Conservation (phyloP, 1,284 basidiomycete species). For the Malassezia slooffiae region DNA sequence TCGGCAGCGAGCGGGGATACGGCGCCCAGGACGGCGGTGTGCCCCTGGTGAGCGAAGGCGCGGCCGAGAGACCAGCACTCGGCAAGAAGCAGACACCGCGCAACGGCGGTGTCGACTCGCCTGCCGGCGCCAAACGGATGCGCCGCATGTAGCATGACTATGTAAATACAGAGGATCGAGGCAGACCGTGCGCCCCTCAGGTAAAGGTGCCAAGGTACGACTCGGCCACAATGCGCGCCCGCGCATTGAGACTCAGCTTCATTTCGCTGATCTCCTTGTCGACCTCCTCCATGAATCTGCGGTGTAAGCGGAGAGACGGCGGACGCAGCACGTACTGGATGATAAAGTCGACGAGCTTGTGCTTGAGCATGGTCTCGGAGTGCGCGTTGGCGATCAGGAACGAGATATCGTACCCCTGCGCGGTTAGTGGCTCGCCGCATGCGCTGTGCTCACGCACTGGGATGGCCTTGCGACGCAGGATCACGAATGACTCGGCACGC, state of each 20-base stretch:
- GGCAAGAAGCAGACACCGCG: too few species aligned
- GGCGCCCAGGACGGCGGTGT: too few species aligned
- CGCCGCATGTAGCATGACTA: too few species aligned
- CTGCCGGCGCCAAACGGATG: too few species aligned
- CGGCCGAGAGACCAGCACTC: too few species aligned
- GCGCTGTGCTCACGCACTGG: too few species aligned
- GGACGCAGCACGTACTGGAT: too few species aligned
- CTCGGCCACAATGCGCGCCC: constrained; percentile 93
- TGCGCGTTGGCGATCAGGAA: constrained; percentile 97
- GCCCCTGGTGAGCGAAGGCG: too few species aligned
- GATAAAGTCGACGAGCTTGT: constrained; percentile 99
- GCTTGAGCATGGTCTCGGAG: constrained; percentile 94
- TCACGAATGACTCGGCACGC: constrained; percentile 90
- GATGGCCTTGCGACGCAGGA: constrained; percentile 85
- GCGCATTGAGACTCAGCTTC: constrained; percentile 70
- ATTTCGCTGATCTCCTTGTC: constrained; percentile 74
- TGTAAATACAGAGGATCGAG: too few species aligned
- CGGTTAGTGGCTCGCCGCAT: constrained; percentile 41
- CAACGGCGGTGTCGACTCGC: too few species aligned
- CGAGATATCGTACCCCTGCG: constrained; percentile 75
- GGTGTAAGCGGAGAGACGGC: constrained; percentile 52
- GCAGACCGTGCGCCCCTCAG: not conserved
- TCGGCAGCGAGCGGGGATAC: constrained; percentile 5
- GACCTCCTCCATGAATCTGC: constrained; percentile 99
- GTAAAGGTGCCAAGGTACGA: constrained; percentile 34